Evolutionary conservation across 139 green algal genomes (phyloP), one percentile per base, ranked within the genome.

Genomic region (Chlorella sp.): DNA sequence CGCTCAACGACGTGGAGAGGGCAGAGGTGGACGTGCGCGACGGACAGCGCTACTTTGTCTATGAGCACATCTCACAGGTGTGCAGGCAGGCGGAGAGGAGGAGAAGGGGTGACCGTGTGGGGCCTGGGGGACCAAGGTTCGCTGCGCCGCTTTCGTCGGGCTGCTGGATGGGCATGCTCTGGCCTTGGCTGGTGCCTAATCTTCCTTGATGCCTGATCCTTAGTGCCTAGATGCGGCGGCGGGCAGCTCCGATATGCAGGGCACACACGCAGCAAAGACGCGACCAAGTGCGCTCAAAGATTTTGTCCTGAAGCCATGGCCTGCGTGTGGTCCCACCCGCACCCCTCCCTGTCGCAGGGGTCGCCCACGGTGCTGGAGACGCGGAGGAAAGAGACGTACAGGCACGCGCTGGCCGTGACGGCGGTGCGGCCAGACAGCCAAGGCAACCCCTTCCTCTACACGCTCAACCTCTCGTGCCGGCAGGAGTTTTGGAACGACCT

Each of bases 21-120:
- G 75, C 74, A 5, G 71, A 82, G 5, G 59, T 60, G 1, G 82
- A 86, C 64, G 71, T 81, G 5, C 51, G 79, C 0, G 67, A 79
- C 30, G 66, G 36, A 17, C 35, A 64, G 35, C 68, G 50, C 2
- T 95, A 91, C 85, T 93, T 70, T 27, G 77, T 92, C 55, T 97
- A 93, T 68, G 92, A 97, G 79, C 89, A 94, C 78, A 68, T 91
- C 2, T 86, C 86, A 6, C 86, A 92, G 85, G 89, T 70, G 33
- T 31, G 26, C 26, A 64, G 30, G 29, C 31, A 49, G 30, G 6
- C 36, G 62, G 55, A 20, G 4, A 64, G 24, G 14, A n/a, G n/a
- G n/a, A n/a, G n/a, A n/a, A n/a, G n/a, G n/a, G n/a, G n/a, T n/a
- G n/a, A n/a, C n/a, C n/a, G n/a, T n/a, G n/a, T n/a, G n/a, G n/a